Evolutionary conservation across 352 stramenopile genomes (phyloP).

Genomic region (Pythium vanterpoolii): DNA sequence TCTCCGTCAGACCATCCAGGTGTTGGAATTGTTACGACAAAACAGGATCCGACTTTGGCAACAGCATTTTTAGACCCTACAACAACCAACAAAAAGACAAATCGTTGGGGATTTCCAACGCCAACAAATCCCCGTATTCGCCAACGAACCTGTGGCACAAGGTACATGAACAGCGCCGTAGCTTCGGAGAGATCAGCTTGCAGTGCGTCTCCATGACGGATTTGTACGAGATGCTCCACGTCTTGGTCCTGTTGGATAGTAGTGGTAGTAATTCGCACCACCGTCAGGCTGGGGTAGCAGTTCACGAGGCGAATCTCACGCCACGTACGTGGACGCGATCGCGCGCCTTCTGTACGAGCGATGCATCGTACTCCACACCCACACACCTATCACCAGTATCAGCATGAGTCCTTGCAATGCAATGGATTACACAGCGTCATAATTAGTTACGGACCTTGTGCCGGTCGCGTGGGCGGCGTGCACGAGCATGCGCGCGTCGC

Average conservation of each 20-base stretch:
- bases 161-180: conserved; percentile 78
- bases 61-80: conserved; percentile 64
- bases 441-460: conserved; percentile 24
- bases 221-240: conserved; percentile 43
- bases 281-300: neutral
- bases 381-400: conserved; percentile 36
- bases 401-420: neutral
- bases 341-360: conserved; percentile 47
- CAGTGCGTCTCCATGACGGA: conserved; percentile 62
- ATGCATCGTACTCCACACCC: conserved; percentile 74
- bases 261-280: conserved; percentile 1
- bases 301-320: neutral
- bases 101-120: neutral
- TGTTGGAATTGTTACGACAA: neutral
- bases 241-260: conserved; percentile 31
- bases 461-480: conserved; percentile 46
- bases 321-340: conserved; percentile 36
- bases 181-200: conserved; percentile 52
- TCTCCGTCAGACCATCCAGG: neutral
- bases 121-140: neutral
- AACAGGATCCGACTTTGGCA: conserved; percentile 52
- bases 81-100: neutral
- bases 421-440: neutral
- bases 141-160: conserved; percentile 59
- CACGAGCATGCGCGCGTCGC: conserved; percentile 70